phyloP scores from a whole-genome alignment of 2,329 filamentous ascomycete species.

The Fusarium anguioides region DNA sequence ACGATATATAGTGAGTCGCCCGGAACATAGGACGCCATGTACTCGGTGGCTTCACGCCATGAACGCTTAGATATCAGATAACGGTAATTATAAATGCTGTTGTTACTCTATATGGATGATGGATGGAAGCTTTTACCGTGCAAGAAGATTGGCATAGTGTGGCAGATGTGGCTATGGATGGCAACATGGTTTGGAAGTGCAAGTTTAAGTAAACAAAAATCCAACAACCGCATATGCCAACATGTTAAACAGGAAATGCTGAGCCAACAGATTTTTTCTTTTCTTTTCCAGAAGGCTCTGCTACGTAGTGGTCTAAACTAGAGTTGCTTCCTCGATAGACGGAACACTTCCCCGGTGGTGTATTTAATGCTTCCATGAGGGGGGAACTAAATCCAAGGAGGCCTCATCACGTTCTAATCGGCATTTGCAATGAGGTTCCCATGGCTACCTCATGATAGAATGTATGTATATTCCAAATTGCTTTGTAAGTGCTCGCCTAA shows the following conservation, averaged over 20 bases:
- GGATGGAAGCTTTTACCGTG: background rate
- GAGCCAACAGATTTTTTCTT: background rate
- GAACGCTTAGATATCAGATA: background rate
- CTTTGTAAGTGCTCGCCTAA: background rate
- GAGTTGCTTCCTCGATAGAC: background rate
- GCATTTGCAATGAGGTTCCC: background rate
- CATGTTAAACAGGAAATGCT: background rate
- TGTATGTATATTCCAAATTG: background rate
- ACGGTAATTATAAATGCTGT: background rate
- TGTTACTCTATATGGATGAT: background rate
- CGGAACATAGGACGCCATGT: background rate
- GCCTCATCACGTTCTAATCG: background rate
- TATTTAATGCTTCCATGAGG: background rate
- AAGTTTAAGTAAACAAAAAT: background rate
- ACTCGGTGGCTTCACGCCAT: constrained; percentile 5
- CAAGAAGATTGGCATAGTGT: background rate
- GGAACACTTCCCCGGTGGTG: background rate
- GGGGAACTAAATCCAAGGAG: background rate
- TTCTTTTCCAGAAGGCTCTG: background rate
- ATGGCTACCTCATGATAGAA: background rate
- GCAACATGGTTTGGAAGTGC: background rate
- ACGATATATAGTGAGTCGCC: background rate
- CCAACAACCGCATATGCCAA: background rate
- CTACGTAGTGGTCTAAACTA: background rate
- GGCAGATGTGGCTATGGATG: background rate